Base-by-base conservation (phyloP, 1,284 basidiomycete species). In the Trichosporon ovoides region DNA sequence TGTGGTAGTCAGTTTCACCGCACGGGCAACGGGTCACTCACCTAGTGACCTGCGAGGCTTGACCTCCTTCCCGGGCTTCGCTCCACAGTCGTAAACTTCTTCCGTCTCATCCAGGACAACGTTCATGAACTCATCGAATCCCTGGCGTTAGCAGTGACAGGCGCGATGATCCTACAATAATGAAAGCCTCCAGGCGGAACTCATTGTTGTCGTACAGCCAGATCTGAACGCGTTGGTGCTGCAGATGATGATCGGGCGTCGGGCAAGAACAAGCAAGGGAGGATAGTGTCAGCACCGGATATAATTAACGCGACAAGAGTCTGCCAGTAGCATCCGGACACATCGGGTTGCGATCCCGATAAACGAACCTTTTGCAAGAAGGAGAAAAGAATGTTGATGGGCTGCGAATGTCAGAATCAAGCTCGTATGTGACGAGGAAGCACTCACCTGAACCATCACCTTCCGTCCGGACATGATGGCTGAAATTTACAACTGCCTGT, bases 121-220 rank as follows among this genome's bases (percentile, higher is more conserved):
- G 75, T 99, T 99, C 96, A 99, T 99, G 79, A 98, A 99, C 78
- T 99, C 96, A 76, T 99, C 96, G 72, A 98, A 98, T 20, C 96
- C 96, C 95, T 96, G 76, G 63, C 12, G 53, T 62, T 35, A 62
- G 52, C 34, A 55, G 54, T 35, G 63, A 59, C 1, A 12, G 53
- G 66, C 64, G 5, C 16, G 2, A 5, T 10, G 2, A 16, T 10
- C 89, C 78, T 78, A 95, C 93, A 79, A 94, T 88, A 78, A 99
- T 98, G 78, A 85, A 85, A 57, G 95, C 96, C 79, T 98, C 94
- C 65, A 99, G 87, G 61, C 95, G 84, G 87, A 96, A 94, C 72
- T 98, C 93, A 63, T 87, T 84, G 77, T 98, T 98, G 77, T 98
- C 96, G 73, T 94, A 98, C 60, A 99, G 80, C 96, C 96, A 99